Evolutionary conservation across 2,329 filamentous ascomycete genomes (phyloP).

Genomic region (Neofusicoccum laricinum): DNA sequence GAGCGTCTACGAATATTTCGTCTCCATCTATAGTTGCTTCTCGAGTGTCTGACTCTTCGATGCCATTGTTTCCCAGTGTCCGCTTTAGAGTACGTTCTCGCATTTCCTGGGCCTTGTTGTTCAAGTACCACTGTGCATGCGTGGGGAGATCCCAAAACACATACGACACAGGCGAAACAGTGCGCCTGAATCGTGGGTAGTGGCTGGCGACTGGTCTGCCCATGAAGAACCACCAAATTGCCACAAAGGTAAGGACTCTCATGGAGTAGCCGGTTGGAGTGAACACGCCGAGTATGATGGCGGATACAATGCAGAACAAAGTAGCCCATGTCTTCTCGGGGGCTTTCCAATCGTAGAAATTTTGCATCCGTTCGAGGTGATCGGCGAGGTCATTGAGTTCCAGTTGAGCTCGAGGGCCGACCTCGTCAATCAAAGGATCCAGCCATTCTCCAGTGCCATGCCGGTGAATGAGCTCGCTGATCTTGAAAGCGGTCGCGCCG

Average conservation of each 20-base stretch:
- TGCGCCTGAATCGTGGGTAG: conserved; percentile 35
- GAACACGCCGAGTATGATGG: conserved; percentile 29
- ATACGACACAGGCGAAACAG: conserved; percentile 36
- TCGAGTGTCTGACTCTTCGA: not conserved
- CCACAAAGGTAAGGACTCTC: conserved; percentile 34
- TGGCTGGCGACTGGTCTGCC: conserved; percentile 33
- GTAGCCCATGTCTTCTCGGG: conserved; percentile 33
- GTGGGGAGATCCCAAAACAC: conserved; percentile 40
- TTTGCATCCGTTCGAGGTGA: conserved; percentile 35
- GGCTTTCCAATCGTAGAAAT: conserved; percentile 37
- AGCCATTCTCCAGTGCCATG: conserved; percentile 38
- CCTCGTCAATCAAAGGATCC: conserved; percentile 34
- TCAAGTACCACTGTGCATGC: conserved; percentile 33
- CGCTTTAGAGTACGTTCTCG: conserved; percentile 23
- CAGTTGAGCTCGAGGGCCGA: conserved; percentile 37
- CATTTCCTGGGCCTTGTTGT: conserved; percentile 26
- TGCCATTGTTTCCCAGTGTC: not conserved
- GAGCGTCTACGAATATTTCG: not conserved
- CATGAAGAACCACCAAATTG: conserved; percentile 36
- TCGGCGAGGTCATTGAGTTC: conserved; percentile 37
- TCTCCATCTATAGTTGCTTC: not conserved
- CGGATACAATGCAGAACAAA: conserved; percentile 33
- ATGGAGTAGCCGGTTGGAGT: conserved; percentile 35
- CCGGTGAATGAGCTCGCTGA: conserved; percentile 36
- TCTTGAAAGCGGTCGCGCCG: conserved; percentile 28